Percentiles rank a stretch among this genome's conserved stretches.
Evolutionary conservation across 306 rosid genomes (phyloP).

Genomic region (Mucuna pruriens): DNA sequence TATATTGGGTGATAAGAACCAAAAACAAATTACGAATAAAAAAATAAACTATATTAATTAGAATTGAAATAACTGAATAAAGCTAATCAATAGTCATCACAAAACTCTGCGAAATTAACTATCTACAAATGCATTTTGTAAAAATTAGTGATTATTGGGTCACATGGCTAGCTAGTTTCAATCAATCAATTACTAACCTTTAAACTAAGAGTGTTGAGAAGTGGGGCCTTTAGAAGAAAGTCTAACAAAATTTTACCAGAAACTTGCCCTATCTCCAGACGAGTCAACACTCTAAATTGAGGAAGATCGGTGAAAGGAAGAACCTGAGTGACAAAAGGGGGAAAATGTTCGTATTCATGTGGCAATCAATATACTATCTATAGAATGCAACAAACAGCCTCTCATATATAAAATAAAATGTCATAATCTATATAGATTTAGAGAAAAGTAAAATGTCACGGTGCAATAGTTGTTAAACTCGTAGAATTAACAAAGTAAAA

Average conservation of each 20-base stretch:
- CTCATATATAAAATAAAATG: no score
- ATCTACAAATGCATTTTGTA: neutral
- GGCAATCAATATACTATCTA: no score
- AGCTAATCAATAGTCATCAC: no score
- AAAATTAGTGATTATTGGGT: neutral
- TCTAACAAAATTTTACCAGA: neutral
- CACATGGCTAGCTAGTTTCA: neutral
- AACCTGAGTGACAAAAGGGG: neutral
- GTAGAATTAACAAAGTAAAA: no score
- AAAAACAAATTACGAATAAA: neutral
- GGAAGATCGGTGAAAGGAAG: neutral
- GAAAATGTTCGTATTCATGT: no score
- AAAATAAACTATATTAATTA: no score
- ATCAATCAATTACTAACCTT: constrained; percentile 13
- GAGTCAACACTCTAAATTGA: neutral
- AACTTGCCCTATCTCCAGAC: neutral
- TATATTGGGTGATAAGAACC: neutral
- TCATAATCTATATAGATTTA: no score
- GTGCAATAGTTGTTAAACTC: no score
- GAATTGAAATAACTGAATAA: no score
- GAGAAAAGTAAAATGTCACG: no score
- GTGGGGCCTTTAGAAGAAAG: constrained; percentile 25
- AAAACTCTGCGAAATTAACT: neutral
- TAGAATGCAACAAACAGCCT: neutral
- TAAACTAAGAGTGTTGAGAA: neutral